phyloP scores from a whole-genome alignment of 192 early-diverging fungal genomes.

The Rhizophagus clarus region DNA sequence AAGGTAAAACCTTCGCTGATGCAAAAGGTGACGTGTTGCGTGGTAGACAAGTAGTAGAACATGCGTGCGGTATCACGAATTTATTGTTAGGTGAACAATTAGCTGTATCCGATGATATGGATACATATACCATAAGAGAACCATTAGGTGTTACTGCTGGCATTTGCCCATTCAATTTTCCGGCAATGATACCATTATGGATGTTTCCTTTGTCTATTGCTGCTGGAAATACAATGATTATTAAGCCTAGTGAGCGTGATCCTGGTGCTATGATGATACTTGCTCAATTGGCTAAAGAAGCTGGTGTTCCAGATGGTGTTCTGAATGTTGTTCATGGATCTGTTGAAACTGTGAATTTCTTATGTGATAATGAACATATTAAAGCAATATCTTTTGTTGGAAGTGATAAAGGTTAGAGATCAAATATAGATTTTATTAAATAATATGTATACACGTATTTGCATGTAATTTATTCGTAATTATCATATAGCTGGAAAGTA shows the following conservation, averaged over 20 bases:
- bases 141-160: constrained; percentile 93
- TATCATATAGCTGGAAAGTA: constrained; percentile 69
- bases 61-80: constrained; percentile 77
- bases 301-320: constrained; percentile 89
- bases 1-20: constrained; percentile 92
- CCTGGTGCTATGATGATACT: constrained; percentile 92
- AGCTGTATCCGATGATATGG: constrained; percentile 90
- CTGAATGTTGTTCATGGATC: constrained; percentile 92
- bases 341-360: constrained; percentile 85
- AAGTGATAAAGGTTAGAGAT: constrained; percentile 60
- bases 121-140: constrained; percentile 91
- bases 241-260: constrained; percentile 95
- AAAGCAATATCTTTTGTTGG: constrained; percentile 96
- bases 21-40: constrained; percentile 91
- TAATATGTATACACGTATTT: background rate
- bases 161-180: constrained; percentile 97
- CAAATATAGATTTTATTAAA: background rate
- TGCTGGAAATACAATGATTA: constrained; percentile 85
- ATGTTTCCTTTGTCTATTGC: constrained; percentile 96
- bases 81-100: constrained; percentile 81
- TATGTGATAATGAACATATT: constrained; percentile 83
- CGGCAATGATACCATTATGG: constrained; percentile 94
- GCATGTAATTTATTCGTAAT: background rate
- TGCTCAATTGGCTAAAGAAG: constrained; percentile 82
- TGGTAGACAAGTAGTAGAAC: constrained; percentile 90